phyloP scores from a whole-genome alignment of 345 rosid species.

The Eucalyptus urophylla region DNA sequence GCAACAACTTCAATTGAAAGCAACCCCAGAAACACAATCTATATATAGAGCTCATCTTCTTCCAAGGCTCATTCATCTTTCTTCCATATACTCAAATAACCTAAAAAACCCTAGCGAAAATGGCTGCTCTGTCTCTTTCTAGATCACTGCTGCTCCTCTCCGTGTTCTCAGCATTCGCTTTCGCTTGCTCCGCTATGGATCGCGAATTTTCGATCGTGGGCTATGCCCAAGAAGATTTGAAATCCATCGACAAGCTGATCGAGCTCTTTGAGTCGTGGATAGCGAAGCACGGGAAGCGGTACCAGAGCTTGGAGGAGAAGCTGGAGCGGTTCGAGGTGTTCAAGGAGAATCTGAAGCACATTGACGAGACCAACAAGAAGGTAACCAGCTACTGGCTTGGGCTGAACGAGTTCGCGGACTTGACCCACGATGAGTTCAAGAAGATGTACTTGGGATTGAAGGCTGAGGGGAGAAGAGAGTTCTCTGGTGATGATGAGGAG shows the following conservation, averaged over 20 bases:
- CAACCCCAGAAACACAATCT: constrained; percentile 15
- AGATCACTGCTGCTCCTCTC: constrained; percentile 3
- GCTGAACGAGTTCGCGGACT: constrained; percentile 65
- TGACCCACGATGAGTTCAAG: constrained; percentile 76
- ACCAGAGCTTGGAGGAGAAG: constrained; percentile 52
- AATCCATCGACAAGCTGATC: constrained; percentile 38
- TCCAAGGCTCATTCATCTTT: neutral
- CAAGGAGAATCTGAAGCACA: constrained; percentile 65
- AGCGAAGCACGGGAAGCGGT: constrained; percentile 50
- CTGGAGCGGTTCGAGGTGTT: constrained; percentile 56
- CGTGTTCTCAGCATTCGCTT: constrained; percentile 13
- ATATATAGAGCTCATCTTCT: constrained; percentile 1
- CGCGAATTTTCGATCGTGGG: constrained; percentile 72
- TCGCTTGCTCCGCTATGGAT: constrained; percentile 24
- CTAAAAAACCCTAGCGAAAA: neutral
- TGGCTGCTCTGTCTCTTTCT: constrained; percentile 8
- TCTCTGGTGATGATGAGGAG: constrained; percentile 1
- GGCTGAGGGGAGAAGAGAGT: constrained; percentile 2
- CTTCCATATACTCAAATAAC: neutral
- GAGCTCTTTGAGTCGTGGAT: constrained; percentile 73
- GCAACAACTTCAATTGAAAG: constrained; percentile 45
- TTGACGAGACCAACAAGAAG: constrained; percentile 59
- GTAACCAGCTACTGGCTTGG: constrained; percentile 63
- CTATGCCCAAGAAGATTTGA: constrained; percentile 46
- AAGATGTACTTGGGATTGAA: constrained; percentile 43